phyloP scores from a whole-genome alignment of 2,329 filamentous ascomycete species.

The Pseudogymnoascus sp. region DNA sequence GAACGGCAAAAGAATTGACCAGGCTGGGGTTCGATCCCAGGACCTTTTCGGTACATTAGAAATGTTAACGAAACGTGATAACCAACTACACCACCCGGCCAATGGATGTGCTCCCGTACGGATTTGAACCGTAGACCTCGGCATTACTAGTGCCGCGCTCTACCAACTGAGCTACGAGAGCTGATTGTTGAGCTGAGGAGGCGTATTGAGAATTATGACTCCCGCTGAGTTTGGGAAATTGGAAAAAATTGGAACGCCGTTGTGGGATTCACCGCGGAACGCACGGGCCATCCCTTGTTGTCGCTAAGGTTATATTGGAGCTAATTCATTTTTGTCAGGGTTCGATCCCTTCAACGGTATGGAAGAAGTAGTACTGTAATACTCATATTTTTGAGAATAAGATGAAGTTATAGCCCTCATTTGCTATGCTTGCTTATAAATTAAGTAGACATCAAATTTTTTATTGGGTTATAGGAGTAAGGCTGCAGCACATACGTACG shows the following conservation, averaged over 20 bases:
- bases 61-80: conserved; percentile 10
- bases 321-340: background rate
- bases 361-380: background rate
- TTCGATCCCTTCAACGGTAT: background rate
- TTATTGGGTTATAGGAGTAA: background rate
- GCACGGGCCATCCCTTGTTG: background rate
- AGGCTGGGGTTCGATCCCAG: conserved; percentile 9
- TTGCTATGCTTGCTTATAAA: background rate
- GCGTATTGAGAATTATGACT: background rate
- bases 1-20: conserved; percentile 5
- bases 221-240: background rate
- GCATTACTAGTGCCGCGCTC: conserved; percentile 9
- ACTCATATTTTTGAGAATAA: background rate
- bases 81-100: conserved; percentile 9
- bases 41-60: conserved; percentile 4
- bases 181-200: background rate
- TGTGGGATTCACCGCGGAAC: background rate
- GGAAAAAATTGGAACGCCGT: background rate
- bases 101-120: background rate
- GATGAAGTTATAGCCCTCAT: background rate
- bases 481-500: background rate
- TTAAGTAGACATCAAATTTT: background rate
- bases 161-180: conserved; percentile 11
- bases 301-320: background rate
- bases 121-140: conserved; percentile 10